Evolutionary conservation across 805 yeast species (phyloP), one percentile per base, ranked within the genome.

Genomic region (Grigorovia yakushimaensis): DNA sequence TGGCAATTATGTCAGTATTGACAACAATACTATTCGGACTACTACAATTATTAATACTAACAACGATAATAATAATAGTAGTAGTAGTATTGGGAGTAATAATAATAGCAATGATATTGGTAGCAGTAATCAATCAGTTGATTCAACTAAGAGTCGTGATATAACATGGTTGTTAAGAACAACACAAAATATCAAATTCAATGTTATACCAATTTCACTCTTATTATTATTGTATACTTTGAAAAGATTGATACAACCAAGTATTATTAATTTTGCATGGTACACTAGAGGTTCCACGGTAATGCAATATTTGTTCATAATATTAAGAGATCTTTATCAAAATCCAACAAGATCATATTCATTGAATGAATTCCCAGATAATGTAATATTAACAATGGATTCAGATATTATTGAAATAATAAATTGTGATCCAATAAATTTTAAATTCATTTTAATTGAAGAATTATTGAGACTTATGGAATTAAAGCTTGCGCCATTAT

Each of bases 221-320:
- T 38, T 56, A 22, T 41, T 61, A 18, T 39, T 61, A 10, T 46
- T 59, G 20, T 55, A 52, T 36, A 60, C 65, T 4, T 53, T 51
- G 39, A 53, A 55, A 42, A 54, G 65, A 35, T 47, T 61, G 19
- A 49, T 58, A 9, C 59, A 58, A 35, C 45, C 47, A 9, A 42
- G 51, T 35, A 50, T 54, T 9, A 46, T 44, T 15, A 51, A 53
- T 33, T 56, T 49, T 41, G 42, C 49, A 13, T 61, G 65, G 65
- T 60, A 60, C 41, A 55, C 61, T 11, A 48, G 49, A 35, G 65
- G 65, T 17, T 61, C 65, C 4, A 61, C 64, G 4, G 60, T 60
- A 2, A 61, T 60, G 65, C 64, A 61, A 47, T 61, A 61, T 46
- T 47, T 61, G 7, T 61, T 58, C 43, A 51, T 61, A 6, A 49